Conservation (phyloP, 1,139 yeast species). For the Debaryomyces coudertii region DNA sequence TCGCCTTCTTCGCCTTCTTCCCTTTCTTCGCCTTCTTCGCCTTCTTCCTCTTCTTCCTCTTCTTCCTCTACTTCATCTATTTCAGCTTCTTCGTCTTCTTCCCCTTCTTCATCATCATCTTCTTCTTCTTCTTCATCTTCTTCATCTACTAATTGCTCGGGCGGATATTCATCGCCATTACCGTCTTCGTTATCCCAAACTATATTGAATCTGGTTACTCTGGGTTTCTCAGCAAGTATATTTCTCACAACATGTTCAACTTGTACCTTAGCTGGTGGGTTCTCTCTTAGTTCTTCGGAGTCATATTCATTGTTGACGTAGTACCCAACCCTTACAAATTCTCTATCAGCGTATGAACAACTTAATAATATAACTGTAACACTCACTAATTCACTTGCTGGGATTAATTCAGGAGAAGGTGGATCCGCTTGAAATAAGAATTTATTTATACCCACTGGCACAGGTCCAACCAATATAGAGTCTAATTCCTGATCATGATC, state of each 20-base stretch:
- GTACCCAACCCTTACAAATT: slow-evolving; percentile 95
- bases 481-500: slow-evolving; percentile 98
- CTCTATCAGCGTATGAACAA: slow-evolving; percentile 90
- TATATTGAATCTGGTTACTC: slow-evolving; percentile 94
- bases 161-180: slow-evolving; percentile 70
- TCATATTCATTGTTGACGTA: slow-evolving; percentile 97
- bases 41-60: slow-evolving; percentile 59
- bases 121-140: slow-evolving; percentile 55
- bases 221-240: slow-evolving; percentile 93
- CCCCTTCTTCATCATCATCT: slow-evolving; percentile 57
- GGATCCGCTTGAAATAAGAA: slow-evolving; percentile 94
- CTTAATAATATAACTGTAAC: slow-evolving; percentile 92
- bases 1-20: slow-evolving; percentile 58
- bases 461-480: slow-evolving; percentile 94
- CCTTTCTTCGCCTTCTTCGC: slow-evolving; percentile 49
- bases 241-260: slow-evolving; percentile 94
- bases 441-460: slow-evolving; percentile 95
- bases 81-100: slow-evolving; percentile 49
- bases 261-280: slow-evolving; percentile 92
- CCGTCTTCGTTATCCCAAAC: slow-evolving; percentile 85
- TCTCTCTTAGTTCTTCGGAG: slow-evolving; percentile 86
- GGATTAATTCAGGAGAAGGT: slow-evolving; percentile 92
- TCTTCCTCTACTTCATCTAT: slow-evolving; percentile 56
- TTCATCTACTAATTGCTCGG: slow-evolving; percentile 51
- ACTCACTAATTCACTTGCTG: slow-evolving; percentile 91